Evolutionary conservation across 345 rosid genomes (phyloP), one percentile per base, ranked within the genome.

Genomic region (Physaria fendleri): DNA sequence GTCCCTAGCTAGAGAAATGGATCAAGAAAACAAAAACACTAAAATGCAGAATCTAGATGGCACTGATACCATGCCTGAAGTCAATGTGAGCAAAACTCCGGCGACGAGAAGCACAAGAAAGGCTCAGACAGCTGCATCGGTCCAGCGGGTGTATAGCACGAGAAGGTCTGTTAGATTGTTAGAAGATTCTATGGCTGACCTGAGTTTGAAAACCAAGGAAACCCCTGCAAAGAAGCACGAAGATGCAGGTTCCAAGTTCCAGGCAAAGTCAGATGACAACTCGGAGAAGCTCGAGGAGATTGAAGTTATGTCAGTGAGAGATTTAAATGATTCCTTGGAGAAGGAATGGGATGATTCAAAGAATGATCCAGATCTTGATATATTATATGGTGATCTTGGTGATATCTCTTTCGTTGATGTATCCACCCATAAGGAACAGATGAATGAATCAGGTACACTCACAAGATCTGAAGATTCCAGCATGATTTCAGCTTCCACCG

Each of bases 91-190:
- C 49, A 69, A 69, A 55, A 59, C 59, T 60, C 74, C 74, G 2
- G 71, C 62, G 8, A 61, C 43, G 14, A 49, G 50, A 64, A 71
- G 66, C 62, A 62, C 76, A 44, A 52, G 61, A 39, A 74, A 64
- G 49, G 56, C 47, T 8, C 78, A 67, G 45, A 11, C 55, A n/a
- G 49, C 77, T 63, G 45, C 58, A 9, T 62, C 80, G 0, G 74
- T 71, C 38, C 84, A 74, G 80, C 42, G 68, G 10, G 82, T 39
- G 16, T 78, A 78, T 46, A 74, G 85, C 63, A 85, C 94, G 1
- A 81, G 99, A 79, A 76, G 78, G 22, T 83, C 97, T 2, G 78
- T 75, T 40, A 85, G 81, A 57, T 29, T 93, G 68, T 35, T 93
- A 43, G 95, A 79, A 78, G 83, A 83, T 68, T 66, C 49, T 56